Percentiles rank a stretch among this genome's conserved stretches.
These are phyloP conservation scores for Diaporthe sp. DNA, from an alignment of 2,329 filamentous ascomycete genomes.

Conservation along the genomic window DNA sequence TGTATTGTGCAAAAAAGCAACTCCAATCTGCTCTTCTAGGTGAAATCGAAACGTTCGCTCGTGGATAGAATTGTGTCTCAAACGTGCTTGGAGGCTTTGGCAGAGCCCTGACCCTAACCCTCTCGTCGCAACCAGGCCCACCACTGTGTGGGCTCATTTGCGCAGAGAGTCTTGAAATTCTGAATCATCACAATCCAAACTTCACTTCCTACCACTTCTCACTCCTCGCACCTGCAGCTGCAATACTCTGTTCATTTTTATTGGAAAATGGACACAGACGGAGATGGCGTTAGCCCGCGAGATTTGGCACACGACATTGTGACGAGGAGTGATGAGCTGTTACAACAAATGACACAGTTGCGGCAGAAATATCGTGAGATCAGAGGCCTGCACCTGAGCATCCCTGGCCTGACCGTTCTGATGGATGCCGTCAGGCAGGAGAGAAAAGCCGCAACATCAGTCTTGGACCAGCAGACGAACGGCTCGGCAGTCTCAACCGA, in stretches of 20 bases:
- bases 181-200: slow-evolving; percentile 4
- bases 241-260: neutral
- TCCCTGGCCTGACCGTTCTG: slow-evolving; percentile 29
- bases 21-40: neutral
- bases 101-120: neutral
- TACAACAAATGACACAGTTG: slow-evolving; percentile 37
- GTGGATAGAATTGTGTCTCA: neutral
- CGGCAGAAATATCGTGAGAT: slow-evolving; percentile 25
- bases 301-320: slow-evolving; percentile 36
- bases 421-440: slow-evolving; percentile 32
- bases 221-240: neutral
- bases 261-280: neutral
- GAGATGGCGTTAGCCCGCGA: neutral
- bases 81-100: neutral
- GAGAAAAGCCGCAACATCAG: slow-evolving; percentile 8
- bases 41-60: neutral
- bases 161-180: slow-evolving; percentile 7
- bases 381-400: slow-evolving; percentile 26
- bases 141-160: neutral
- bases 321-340: slow-evolving; percentile 28
- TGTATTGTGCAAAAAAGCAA: neutral
- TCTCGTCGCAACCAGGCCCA: neutral
- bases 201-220: neutral
- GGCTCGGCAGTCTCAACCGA: neutral
- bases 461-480: slow-evolving; percentile 1